Percentiles rank a stretch among this genome's conserved stretches.
These are phyloP conservation scores for Tolypocladium cylindrosporum DNA, from an alignment of 2,329 filamentous ascomycete species.

Conservation along the genomic window DNA sequence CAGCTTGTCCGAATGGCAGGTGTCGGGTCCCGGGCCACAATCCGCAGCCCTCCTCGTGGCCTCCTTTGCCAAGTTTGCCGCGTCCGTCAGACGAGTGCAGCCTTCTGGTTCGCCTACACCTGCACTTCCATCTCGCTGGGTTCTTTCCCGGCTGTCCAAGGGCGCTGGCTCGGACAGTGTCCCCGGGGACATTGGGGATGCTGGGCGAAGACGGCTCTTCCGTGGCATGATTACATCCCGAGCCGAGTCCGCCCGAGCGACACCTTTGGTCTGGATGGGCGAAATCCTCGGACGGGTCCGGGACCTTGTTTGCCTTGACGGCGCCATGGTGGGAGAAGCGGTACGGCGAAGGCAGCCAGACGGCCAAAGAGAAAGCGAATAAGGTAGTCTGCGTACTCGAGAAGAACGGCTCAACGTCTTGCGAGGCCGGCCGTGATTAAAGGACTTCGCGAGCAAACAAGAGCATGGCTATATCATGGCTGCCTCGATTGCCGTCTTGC, in stretches of 20 bases:
- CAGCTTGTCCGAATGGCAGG: not conserved
- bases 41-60: not conserved
- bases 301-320: not conserved
- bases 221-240: not conserved
- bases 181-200: not conserved
- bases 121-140: not conserved
- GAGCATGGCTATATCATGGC: not conserved
- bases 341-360: not conserved
- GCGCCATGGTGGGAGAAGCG: not conserved
- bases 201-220: not conserved
- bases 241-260: not conserved
- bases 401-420: not conserved
- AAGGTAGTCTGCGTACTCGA: not conserved
- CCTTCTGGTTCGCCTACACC: not conserved
- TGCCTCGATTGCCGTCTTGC: too few species aligned
- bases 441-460: not conserved
- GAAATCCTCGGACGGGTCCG: slow-evolving; percentile 1
- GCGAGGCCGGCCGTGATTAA: not conserved
- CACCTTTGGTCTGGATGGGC: slow-evolving; percentile 5
- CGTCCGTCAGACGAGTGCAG: not conserved
- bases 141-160: not conserved
- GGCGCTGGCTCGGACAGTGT: not conserved
- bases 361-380: not conserved
- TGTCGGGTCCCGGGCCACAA: not conserved
- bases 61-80: not conserved